These are phyloP conservation scores for Colletotrichum filicis DNA, from an alignment of 2,329 filamentous ascomycete species.

Conservation along the genomic window DNA sequence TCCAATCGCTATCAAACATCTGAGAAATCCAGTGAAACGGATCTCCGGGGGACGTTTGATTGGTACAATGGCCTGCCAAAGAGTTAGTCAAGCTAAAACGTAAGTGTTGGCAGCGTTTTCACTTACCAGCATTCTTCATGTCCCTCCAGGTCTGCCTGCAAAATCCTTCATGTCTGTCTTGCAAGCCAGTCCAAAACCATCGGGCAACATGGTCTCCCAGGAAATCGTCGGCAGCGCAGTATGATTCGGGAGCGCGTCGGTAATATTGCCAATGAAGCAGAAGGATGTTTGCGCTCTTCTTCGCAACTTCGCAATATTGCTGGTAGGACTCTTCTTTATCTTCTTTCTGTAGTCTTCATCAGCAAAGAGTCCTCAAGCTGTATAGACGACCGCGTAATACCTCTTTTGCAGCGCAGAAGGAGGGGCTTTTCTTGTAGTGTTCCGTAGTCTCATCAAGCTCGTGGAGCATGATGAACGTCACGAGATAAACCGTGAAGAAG, in stretches of 20 bases:
- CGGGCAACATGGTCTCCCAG: slow-evolving; percentile 11
- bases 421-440: background rate
- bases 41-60: background rate
- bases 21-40: slow-evolving; percentile 56
- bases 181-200: slow-evolving; percentile 2
- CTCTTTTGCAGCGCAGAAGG: background rate
- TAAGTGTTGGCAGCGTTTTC: no score
- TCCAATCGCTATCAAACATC: slow-evolving; percentile 57
- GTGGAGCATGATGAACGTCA: slow-evolving; percentile 55
- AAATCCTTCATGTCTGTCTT: background rate
- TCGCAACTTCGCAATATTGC: background rate
- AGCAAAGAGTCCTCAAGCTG: background rate
- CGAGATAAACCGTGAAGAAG: slow-evolving; percentile 50
- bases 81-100: background rate
- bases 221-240: background rate
- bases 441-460: slow-evolving; percentile 1
- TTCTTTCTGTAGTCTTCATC: background rate
- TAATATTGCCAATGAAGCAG: slow-evolving; percentile 64
- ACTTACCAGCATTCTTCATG: background rate
- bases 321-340: background rate
- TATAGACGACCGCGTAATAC: background rate
- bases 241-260: slow-evolving; percentile 8
- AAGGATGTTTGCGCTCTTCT: slow-evolving; percentile 53
- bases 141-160: background rate
- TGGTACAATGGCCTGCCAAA: background rate